phyloP scores from a whole-genome alignment of 176 grass and related monocot species.

The Triticum timopheevii region DNA sequence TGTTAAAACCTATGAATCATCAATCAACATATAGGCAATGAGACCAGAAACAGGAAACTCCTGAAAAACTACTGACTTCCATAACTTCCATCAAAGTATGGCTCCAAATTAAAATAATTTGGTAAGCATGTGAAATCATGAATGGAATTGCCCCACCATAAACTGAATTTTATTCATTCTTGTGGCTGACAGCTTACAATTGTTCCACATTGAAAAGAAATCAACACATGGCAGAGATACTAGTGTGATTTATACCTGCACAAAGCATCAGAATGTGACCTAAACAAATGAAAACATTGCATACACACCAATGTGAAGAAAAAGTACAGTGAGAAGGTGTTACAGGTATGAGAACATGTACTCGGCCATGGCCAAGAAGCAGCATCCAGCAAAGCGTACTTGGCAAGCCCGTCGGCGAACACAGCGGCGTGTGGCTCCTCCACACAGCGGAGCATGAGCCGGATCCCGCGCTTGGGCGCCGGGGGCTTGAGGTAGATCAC shows the following conservation, averaged over 20 bases:
- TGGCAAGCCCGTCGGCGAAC: constrained; percentile 57
- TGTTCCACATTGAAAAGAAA: not conserved
- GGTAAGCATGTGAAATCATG: not conserved
- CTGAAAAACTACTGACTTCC: not conserved
- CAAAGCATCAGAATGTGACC: not conserved
- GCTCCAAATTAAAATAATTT: not conserved
- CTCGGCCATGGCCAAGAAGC: not conserved
- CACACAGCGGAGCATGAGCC: constrained; percentile 73
- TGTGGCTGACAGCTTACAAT: not conserved
- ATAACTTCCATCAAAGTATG: not conserved
- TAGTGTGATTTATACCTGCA: constrained; percentile 1
- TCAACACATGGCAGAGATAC: not conserved
- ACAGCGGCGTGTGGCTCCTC: constrained; percentile 52
- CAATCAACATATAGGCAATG: not conserved
- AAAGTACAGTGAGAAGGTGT: not conserved
- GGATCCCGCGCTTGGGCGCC: constrained; percentile 66
- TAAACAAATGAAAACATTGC: not conserved
- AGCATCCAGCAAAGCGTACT: constrained; percentile 34
- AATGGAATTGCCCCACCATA: not conserved
- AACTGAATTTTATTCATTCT: not conserved
- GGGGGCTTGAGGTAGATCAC: constrained; percentile 75
- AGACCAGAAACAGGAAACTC: not conserved
- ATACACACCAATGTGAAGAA: not conserved
- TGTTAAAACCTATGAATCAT: not conserved
- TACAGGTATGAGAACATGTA: not conserved